Conservation (phyloP, 176 grass and related monocot genomes). For the Ampelocalamus luodianensis region DNA sequence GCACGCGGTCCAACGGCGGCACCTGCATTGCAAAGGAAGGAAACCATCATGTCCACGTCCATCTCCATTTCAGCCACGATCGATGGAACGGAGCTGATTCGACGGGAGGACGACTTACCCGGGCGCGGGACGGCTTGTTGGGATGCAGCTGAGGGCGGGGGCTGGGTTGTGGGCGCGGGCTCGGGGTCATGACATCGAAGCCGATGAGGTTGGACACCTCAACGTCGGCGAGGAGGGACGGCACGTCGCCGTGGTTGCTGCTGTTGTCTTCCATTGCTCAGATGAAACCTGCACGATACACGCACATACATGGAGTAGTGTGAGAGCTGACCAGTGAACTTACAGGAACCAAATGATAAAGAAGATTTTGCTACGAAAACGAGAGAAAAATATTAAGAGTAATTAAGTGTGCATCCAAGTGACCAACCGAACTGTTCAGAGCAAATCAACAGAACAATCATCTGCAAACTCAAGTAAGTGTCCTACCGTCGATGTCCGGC, state of each 20-base stretch:
- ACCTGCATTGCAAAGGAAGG: not conserved
- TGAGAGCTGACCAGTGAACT: not conserved
- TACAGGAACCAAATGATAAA: not conserved
- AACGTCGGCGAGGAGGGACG: conserved; percentile 45
- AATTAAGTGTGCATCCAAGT: not conserved
- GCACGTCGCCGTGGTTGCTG: conserved; percentile 24
- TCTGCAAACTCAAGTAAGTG: not conserved
- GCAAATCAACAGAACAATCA: not conserved
- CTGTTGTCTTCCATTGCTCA: conserved; percentile 30
- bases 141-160: not conserved
- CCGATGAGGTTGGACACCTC: conserved; percentile 47
- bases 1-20: conserved; percentile 30
- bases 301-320: not conserved
- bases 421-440: not conserved
- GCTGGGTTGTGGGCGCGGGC: not conserved
- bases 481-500: not conserved
- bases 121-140: not conserved
- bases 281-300: not conserved
- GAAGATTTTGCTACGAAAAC: too few species aligned
- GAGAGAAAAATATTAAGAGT: not conserved
- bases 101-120: not conserved
- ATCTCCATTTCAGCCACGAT: not conserved
- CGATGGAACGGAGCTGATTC: not conserved
- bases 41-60: not conserved
- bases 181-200: conserved; percentile 37